Conservation (phyloP, 1,284 basidiomycete species). For the Peniophora sp. region DNA sequence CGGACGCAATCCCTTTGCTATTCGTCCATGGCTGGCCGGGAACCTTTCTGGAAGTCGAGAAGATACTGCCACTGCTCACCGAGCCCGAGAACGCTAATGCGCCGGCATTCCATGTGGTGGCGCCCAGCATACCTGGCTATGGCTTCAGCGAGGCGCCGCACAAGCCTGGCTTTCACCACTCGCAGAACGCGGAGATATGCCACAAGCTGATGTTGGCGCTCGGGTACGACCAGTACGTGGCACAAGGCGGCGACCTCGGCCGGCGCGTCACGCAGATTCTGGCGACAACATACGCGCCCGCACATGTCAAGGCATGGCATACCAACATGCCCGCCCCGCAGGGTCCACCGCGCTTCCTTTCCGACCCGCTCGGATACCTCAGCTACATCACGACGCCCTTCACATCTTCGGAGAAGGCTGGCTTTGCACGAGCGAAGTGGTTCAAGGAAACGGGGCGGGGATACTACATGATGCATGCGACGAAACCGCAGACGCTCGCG, state of each 20-base stretch:
- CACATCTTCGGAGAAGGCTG: constrained; percentile 12
- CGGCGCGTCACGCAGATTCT: constrained; percentile 22
- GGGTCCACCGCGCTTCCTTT: constrained; percentile 13
- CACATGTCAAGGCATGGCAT: constrained; percentile 26
- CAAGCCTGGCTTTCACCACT: constrained; percentile 24
- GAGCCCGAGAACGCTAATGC: constrained; percentile 10
- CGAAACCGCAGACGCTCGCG: constrained; percentile 28
- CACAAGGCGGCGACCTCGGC: constrained; percentile 39
- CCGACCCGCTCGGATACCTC: constrained; percentile 19
- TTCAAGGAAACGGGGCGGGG: constrained; percentile 17
- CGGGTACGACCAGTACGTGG: constrained; percentile 39
- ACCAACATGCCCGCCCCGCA: constrained; percentile 17
- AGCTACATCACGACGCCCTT: constrained; percentile 16
- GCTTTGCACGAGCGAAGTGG: constrained; percentile 12
- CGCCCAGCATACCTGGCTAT: constrained; percentile 33
- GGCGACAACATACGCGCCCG: constrained; percentile 19
- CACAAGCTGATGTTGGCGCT: constrained; percentile 36
- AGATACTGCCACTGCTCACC: constrained; percentile 21
- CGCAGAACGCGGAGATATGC: neutral
- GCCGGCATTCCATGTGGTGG: constrained; percentile 37
- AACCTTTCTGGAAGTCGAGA: constrained; percentile 33
- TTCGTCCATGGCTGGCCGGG: constrained; percentile 51
- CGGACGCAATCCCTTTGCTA: constrained; percentile 38
- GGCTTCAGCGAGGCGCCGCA: constrained; percentile 26
- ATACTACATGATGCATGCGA: constrained; percentile 20